These are phyloP conservation scores for Venturia nashicola DNA, from an alignment of 2,329 filamentous ascomycete species.

Conservation along the genomic window DNA sequence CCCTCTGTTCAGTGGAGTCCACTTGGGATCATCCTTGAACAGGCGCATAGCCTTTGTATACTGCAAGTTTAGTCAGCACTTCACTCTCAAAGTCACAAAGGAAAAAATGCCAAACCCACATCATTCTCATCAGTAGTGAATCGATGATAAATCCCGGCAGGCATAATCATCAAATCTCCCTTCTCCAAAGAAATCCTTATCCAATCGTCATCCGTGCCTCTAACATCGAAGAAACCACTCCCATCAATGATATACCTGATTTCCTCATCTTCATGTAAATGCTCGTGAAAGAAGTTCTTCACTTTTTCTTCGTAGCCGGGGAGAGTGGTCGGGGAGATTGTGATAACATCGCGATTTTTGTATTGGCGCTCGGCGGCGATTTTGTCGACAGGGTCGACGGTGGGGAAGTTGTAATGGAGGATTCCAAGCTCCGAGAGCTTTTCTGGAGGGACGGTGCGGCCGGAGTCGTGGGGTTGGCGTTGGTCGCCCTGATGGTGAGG, in stretches of 20 bases:
- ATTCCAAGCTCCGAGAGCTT: slow-evolving; percentile 69
- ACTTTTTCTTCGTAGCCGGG: slow-evolving; percentile 86
- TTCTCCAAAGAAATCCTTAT: slow-evolving; percentile 75
- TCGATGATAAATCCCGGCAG: slow-evolving; percentile 90
- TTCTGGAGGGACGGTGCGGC: slow-evolving; percentile 49
- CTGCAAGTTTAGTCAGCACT: slow-evolving; percentile 32
- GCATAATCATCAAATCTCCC: slow-evolving; percentile 83
- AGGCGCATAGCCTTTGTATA: slow-evolving; percentile 92
- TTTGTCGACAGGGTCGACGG: slow-evolving; percentile 54
- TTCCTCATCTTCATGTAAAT: slow-evolving; percentile 96
- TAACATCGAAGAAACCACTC: slow-evolving; percentile 84
- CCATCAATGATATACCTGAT: slow-evolving; percentile 89
- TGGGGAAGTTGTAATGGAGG: slow-evolving; percentile 57
- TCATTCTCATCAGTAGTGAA: slow-evolving; percentile 92
- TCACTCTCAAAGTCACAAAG: slow-evolving; percentile 8
- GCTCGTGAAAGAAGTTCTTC: slow-evolving; percentile 86
- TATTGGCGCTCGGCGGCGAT: slow-evolving; percentile 69
- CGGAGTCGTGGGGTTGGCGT: slow-evolving; percentile 79
- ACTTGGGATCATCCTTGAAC: slow-evolving; percentile 98
- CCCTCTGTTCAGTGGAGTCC: slow-evolving; percentile 82
- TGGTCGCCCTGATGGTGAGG: slow-evolving; percentile 64
- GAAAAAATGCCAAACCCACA: slow-evolving; percentile 41
- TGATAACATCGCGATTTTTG: slow-evolving; percentile 90
- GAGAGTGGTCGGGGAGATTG: slow-evolving; percentile 75
- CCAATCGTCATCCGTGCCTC: slow-evolving; percentile 75